Base-by-base conservation (phyloP, 176 grass and related monocot species). In the Luzula sylvatica region DNA sequence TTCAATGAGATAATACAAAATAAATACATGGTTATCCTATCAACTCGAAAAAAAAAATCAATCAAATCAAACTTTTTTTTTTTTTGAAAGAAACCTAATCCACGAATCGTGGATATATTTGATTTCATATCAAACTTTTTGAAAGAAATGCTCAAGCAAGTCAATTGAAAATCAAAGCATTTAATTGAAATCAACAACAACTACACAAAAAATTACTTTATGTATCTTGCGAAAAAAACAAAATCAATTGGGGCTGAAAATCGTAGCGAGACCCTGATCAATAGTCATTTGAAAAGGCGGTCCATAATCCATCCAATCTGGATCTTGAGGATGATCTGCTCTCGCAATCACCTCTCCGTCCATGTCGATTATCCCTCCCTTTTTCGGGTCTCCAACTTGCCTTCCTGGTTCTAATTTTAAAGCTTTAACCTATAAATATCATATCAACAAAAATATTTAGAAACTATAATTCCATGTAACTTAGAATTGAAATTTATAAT, bases 321-420 rank as follows among this genome's bases (percentile, higher is more conserved):
- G 41, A 54, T 67, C 28, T 17, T 63, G 20, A 47, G 15, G 51
- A 58, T 25, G 18, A 3, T 81, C 70, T 48, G 83, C 80, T 56
- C 76, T 84, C 1, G 89, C 73, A 66, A 95, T 75, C 23, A 78
- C 79, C 72, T 95, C 89, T 3, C 83, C 89, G 16, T 95, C 89
- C 17, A 73, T 75, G 43, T 95, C 89, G 56, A 95, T 15, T 42
- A 88, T 95, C 19, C 89, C 83, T 15, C 76, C 73, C 28, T 38
- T 69, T 35, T 28, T 61, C 0, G 55, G 50, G 46, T 88, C 58
- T 35, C 65, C 83, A 1, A 84, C 70, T 26, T 60, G 69, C 24
- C 24, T 52, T 0, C 83, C 83, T 6, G 83, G 72, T 16, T 73
- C 72, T 51, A 95, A 56, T 28, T 27, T 29, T 27, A 95, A 77